These are phyloP conservation scores for Maudiozyma pseudohumilis DNA, from an alignment of 805 yeast species.

Conservation along the genomic window DNA sequence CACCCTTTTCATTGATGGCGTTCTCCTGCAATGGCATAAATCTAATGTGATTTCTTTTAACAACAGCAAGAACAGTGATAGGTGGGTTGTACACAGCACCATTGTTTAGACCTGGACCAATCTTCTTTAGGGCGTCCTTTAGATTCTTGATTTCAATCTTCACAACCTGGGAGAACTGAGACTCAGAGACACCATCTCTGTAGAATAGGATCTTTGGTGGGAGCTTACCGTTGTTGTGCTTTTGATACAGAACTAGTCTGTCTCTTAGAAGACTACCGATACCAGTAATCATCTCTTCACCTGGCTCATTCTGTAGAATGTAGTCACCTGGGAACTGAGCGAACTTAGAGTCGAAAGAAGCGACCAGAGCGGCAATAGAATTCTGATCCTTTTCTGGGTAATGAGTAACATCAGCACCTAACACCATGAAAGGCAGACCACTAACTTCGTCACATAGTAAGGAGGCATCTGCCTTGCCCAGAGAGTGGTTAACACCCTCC, in stretches of 20 bases:
- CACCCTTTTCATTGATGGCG: slow-evolving; percentile 13
- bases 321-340: slow-evolving; percentile 20
- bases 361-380: slow-evolving; percentile 16
- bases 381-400: slow-evolving; percentile 19
- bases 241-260: slow-evolving; percentile 12
- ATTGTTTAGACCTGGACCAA: slow-evolving; percentile 6
- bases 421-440: slow-evolving; percentile 13
- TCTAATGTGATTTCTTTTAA: slow-evolving; percentile 18
- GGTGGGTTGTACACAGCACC: slow-evolving; percentile 13
- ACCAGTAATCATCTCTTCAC: slow-evolving; percentile 15
- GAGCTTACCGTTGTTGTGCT: slow-evolving; percentile 14
- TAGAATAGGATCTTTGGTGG: slow-evolving; percentile 17
- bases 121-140: slow-evolving; percentile 11
- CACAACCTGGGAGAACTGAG: slow-evolving; percentile 16
- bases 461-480: slow-evolving; percentile 6
- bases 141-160: slow-evolving; percentile 15
- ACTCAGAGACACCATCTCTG: slow-evolving; percentile 21
- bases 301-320: slow-evolving; percentile 13
- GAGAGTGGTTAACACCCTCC: slow-evolving; percentile 16
- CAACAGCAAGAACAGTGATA: slow-evolving; percentile 11
- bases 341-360: slow-evolving; percentile 14
- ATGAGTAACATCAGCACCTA: slow-evolving; percentile 22
- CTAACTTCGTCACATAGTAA: slow-evolving; percentile 11
- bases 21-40: slow-evolving; percentile 18
- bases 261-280: slow-evolving; percentile 11